These are phyloP conservation scores for Coniochaeta sp. DNA, from an alignment of 2,329 filamentous ascomycete species.

Conservation along the genomic window DNA sequence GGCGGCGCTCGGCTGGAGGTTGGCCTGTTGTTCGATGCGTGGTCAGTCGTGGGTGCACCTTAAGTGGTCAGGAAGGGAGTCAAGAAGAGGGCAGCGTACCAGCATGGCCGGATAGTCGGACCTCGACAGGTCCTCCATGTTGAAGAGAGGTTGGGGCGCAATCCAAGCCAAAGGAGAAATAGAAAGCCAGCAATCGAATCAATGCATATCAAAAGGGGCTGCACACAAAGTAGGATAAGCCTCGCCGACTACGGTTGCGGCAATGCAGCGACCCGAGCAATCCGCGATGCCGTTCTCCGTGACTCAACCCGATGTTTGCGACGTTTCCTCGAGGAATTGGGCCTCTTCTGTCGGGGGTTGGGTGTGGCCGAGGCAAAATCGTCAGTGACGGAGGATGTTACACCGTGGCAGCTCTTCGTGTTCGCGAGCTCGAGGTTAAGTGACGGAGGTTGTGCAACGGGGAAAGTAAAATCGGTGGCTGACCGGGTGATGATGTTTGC, in stretches of 20 bases:
- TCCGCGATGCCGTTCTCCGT: not conserved
- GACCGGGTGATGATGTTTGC: not conserved
- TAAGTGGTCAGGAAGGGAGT: too few species aligned
- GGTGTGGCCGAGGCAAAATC: not conserved
- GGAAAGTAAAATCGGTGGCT: too few species aligned
- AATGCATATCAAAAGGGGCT: not conserved
- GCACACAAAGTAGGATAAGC: not conserved
- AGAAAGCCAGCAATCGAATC: not conserved
- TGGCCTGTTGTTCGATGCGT: constrained; percentile 49
- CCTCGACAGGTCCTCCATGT: constrained; percentile 72
- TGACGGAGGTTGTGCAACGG: not conserved
- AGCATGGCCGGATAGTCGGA: constrained; percentile 91
- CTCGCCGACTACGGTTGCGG: not conserved
- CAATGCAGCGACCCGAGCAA: not conserved
- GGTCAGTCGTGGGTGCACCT: not conserved
- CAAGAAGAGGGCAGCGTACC: constrained; percentile 45
- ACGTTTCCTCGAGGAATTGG: not conserved
- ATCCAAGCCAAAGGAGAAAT: not conserved
- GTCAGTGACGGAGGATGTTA: not conserved
- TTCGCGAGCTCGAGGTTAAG: not conserved
- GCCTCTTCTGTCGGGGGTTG: not conserved
- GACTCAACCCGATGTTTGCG: not conserved
- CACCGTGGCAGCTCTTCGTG: not conserved
- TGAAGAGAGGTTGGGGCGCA: constrained; percentile 8
- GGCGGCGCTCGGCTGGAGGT: constrained; percentile 75